Conservation (phyloP, 148 eudicot genomes). For the Tetragonia tetragonoides region DNA sequence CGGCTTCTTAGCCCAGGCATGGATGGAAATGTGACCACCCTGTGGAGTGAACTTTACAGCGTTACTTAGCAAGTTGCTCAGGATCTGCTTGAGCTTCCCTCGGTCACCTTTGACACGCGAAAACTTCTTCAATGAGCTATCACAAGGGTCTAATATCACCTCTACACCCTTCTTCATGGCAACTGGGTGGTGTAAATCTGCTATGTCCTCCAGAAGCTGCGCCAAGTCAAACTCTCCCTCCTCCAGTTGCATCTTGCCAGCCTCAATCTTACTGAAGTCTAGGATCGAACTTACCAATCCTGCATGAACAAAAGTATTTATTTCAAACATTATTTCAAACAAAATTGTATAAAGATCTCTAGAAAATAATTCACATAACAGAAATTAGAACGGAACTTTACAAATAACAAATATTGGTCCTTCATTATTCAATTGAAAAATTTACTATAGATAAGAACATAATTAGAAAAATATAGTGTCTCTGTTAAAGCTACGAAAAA, state of each 20-base stretch:
- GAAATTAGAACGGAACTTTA: no score
- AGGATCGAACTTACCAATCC: constrained; percentile 70
- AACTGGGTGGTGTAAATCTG: constrained; percentile 57
- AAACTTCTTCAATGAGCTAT: constrained; percentile 47
- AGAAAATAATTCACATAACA: no score
- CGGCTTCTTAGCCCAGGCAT: constrained; percentile 58
- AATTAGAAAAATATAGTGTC: no score
- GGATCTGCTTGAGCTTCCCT: constrained; percentile 61
- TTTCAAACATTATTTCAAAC: no score
- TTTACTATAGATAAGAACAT: no score
- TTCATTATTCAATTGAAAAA: no score
- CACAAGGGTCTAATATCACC: constrained; percentile 62
- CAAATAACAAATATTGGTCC: no score
- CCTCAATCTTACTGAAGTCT: constrained; percentile 72
- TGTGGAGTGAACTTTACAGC: constrained; percentile 77
- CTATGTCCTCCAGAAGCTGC: constrained; percentile 58
- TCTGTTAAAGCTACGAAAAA: no score
- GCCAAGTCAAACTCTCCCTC: constrained; percentile 56
- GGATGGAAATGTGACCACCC: constrained; percentile 55
- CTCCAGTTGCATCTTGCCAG: constrained; percentile 72
- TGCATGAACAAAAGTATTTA: constrained; percentile 14
- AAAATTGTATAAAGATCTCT: no score
- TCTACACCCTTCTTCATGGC: constrained; percentile 76
- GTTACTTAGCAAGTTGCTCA: constrained; percentile 68
- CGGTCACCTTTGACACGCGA: constrained; percentile 62